Evolutionary conservation across 2,329 filamentous ascomycete genomes (phyloP), one percentile per base, ranked within the genome.

Genomic region (Colletotrichum nymphaeae): DNA sequence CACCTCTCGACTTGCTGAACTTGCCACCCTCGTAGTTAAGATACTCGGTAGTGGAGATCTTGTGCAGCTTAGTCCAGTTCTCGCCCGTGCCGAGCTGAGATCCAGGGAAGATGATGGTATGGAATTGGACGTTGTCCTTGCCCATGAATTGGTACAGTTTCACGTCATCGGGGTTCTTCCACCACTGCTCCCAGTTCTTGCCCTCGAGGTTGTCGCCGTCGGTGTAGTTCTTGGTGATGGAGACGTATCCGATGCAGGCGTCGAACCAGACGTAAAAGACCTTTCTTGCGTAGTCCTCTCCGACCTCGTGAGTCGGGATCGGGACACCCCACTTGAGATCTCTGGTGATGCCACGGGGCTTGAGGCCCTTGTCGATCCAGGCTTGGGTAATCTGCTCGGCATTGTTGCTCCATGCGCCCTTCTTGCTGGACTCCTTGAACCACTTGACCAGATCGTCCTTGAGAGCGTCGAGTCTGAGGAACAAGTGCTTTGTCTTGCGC

Each of bases 141-240:
- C 95, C 95, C 91, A 98, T 94, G 87, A 98, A 97, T 85, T 98
- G 95, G 83, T 97, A 98, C 59, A 98, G 89, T 80, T 93, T 90
- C 60, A 98, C 95, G 42, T 97, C 88, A 57, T 97, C 93, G 0
- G 95, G 94, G 81, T 97, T 93, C 80, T 93, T 92, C 95, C 95
- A 98, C 95, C 95, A 98, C 80, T 94, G 89, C 85, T 97, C 92
- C 95, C 95, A 98, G 75, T 97, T 88, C 57, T 92, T 89, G 55
- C 85, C 84, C 4, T 80, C 78, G 16, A 81, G 75, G 73, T 87
- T 80, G 66, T 83, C 81, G 16, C 82, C 80, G 67, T 90, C 87
- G 5, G 95, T 98, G 82, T 97, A 97, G 78, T 91, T 95, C 76
- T 94, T 94, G 1, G 95, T 98, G 77, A 98, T 98, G 1, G 95